Conservation (phyloP, 2,329 filamentous ascomycete genomes). For the Ophiocordyceps australis region DNA sequence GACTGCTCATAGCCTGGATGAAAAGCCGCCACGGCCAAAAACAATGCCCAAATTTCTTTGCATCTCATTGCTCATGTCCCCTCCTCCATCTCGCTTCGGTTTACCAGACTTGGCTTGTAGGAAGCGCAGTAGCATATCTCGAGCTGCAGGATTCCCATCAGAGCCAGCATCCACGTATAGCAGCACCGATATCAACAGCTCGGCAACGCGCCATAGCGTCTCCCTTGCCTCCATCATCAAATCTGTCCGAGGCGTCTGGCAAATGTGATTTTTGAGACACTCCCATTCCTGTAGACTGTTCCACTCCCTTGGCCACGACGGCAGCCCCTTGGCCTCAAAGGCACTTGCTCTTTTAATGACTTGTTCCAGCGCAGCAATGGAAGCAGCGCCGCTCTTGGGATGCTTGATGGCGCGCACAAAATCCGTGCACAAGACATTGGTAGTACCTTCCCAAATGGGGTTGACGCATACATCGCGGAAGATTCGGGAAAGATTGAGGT, state of each 20-base stretch:
- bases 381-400: slow-evolving; percentile 14
- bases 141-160: slow-evolving; percentile 15
- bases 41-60: slow-evolving; percentile 14
- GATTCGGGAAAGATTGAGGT: slow-evolving; percentile 47
- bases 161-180: slow-evolving; percentile 19
- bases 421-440: slow-evolving; percentile 45
- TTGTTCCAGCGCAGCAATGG: slow-evolving; percentile 22
- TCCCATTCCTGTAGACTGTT: slow-evolving; percentile 19
- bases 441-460: slow-evolving; percentile 57
- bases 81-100: slow-evolving; percentile 5
- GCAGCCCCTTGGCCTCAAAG: slow-evolving; percentile 9
- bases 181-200: slow-evolving; percentile 23
- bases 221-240: slow-evolving; percentile 27
- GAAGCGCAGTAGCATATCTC: slow-evolving; percentile 21
- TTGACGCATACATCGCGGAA: slow-evolving; percentile 46
- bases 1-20: no score
- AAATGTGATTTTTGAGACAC: slow-evolving; percentile 16
- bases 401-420: slow-evolving; percentile 28
- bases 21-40: slow-evolving; percentile 11
- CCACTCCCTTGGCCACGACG: slow-evolving; percentile 9
- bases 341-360: slow-evolving; percentile 12
- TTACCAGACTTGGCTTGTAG: slow-evolving; percentile 10
- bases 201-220: slow-evolving; percentile 22
- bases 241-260: slow-evolving; percentile 12
- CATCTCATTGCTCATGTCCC: slow-evolving; percentile 9